Evolutionary conservation across 768 basidiomycete genomes (phyloP).

Genomic region (Trametes cingulata): DNA sequence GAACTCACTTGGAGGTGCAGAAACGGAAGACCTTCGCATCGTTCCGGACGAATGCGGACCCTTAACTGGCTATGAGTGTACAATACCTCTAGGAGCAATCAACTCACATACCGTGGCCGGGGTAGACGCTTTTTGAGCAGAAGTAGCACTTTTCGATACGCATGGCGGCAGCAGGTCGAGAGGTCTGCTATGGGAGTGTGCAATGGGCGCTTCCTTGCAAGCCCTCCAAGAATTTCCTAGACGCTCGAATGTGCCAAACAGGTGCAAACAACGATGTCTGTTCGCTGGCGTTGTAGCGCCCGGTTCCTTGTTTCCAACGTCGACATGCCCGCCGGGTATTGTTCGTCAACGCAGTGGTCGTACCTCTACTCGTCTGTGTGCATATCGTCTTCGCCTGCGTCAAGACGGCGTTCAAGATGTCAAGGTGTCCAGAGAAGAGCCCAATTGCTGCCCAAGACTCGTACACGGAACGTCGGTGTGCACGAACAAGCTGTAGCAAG

Average conservation of each 20-base stretch:
- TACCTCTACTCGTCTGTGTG: not conserved
- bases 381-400: not conserved
- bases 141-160: slow-evolving; percentile 99
- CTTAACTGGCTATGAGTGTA: slow-evolving; percentile 38
- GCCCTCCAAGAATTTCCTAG: slow-evolving; percentile 11
- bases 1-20: slow-evolving; percentile 90
- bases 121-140: slow-evolving; percentile 95
- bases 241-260: slow-evolving; percentile 13
- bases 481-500: too few relatives aligned
- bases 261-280: not conserved
- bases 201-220: not conserved
- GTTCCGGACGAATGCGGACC: slow-evolving; percentile 95
- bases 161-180: slow-evolving; percentile 48
- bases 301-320: not conserved
- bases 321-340: not conserved
- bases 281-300: not conserved
- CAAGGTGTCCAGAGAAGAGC: too few relatives aligned
- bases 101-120: slow-evolving; percentile 76
- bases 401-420: not conserved
- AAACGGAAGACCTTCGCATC: slow-evolving; percentile 98
- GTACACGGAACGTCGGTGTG: too few relatives aligned
- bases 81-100: not conserved
- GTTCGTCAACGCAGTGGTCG: not conserved
- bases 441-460: too few relatives aligned
- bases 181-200: slow-evolving; percentile 1